Evolutionary conservation across 2,329 filamentous ascomycete genomes (phyloP).

Genomic region (Colletotrichum chrysophilum): DNA sequence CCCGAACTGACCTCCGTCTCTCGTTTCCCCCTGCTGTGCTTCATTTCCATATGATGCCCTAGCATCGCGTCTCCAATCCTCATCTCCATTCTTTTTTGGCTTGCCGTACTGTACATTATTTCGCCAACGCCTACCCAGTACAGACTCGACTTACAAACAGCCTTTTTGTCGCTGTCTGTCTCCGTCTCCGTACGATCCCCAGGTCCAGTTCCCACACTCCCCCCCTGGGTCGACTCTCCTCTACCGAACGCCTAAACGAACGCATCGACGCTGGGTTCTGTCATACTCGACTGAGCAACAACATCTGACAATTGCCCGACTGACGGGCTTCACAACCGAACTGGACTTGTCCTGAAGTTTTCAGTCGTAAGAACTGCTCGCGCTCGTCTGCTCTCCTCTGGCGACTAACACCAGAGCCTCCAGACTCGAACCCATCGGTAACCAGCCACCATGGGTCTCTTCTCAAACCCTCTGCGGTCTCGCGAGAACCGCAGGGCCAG

Average conservation of each 20-base stretch:
- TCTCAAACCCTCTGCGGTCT: constrained; percentile 52
- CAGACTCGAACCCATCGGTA: constrained; percentile 13
- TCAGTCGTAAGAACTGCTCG: neutral
- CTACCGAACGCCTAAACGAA: neutral
- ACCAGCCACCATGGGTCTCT: constrained; percentile 49
- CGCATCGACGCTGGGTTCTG: neutral
- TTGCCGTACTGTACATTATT: neutral
- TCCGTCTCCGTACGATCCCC: neutral
- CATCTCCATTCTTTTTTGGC: constrained; percentile 11
- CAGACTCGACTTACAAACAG: neutral
- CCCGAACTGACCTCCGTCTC: constrained; percentile 10
- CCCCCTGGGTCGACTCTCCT: neutral
- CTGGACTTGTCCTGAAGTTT: neutral
- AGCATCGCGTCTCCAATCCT: constrained; percentile 12
- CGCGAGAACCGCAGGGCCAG: constrained; percentile 45
- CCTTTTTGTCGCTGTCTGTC: neutral
- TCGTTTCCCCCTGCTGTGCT: constrained; percentile 16
- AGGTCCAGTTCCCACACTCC: neutral
- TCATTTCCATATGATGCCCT: constrained; percentile 21
- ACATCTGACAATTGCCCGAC: neutral
- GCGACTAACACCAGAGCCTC: neutral
- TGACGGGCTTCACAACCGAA: neutral
- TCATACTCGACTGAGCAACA: neutral
- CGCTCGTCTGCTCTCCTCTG: neutral
- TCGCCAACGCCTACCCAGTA: neutral